These are phyloP conservation scores for Nitzschia sp. DNA, from an alignment of 108 stramenopile genomes.

Conservation along the genomic window DNA sequence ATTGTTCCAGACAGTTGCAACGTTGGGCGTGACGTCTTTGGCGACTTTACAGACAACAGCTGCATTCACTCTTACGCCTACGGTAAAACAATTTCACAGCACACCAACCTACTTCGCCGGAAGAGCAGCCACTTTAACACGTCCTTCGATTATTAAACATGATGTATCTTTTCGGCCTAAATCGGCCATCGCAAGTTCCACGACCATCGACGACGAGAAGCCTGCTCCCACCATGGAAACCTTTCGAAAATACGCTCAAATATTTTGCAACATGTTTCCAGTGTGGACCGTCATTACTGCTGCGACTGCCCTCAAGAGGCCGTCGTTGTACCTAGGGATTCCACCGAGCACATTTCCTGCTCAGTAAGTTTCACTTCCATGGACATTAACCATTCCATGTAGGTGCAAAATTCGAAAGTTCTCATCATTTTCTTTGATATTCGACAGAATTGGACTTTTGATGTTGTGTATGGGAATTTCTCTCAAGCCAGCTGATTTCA, in stretches of 20 bases:
- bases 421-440: neutral
- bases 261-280: constrained; percentile 51
- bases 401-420: too few relatives aligned
- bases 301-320: constrained; percentile 37
- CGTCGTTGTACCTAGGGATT: constrained; percentile 48
- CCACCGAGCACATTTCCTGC: constrained; percentile 62
- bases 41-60: too few relatives aligned
- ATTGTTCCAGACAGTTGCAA: too few relatives aligned
- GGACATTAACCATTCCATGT: too few relatives aligned
- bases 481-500: constrained; percentile 50
- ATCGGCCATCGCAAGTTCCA: too few relatives aligned
- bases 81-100: too few relatives aligned
- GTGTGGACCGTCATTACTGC: constrained; percentile 53
- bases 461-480: constrained; percentile 74
- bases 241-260: constrained; percentile 5
- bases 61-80: too few relatives aligned
- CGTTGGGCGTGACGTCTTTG: too few relatives aligned
- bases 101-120: too few relatives aligned
- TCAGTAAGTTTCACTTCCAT: constrained; percentile 9
- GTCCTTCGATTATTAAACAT: too few relatives aligned
- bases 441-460: constrained; percentile 31
- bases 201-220: neutral
- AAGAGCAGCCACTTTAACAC: too few relatives aligned
- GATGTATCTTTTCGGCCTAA: too few relatives aligned
- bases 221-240: neutral